Conservation (phyloP, 2,329 filamentous ascomycete genomes). For the Teratosphaeria destructans region DNA sequence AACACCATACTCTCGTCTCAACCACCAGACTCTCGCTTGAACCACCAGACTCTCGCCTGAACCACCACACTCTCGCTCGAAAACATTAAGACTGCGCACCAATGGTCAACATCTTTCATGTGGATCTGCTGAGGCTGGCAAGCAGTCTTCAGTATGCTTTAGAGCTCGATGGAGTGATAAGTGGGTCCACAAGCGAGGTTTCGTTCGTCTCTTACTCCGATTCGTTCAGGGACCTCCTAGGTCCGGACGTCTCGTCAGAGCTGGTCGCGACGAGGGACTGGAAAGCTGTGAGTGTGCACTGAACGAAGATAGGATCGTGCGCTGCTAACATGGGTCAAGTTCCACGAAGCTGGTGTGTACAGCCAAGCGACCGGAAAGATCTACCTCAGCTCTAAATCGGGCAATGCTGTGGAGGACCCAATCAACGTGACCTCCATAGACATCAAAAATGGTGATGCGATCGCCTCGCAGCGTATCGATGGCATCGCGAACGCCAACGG, state of each 20-base stretch:
- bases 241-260: slow-evolving; percentile 19
- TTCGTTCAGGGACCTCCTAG: slow-evolving; percentile 23
- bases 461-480: slow-evolving; percentile 18
- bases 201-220: slow-evolving; percentile 21
- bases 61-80: no score
- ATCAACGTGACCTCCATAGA: slow-evolving; percentile 27
- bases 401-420: slow-evolving; percentile 19
- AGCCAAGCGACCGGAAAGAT: slow-evolving; percentile 28
- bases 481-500: slow-evolving; percentile 22
- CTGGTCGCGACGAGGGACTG: slow-evolving; percentile 17
- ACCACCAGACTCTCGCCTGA: no score
- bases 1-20: no score
- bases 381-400: slow-evolving; percentile 34
- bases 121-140: slow-evolving; percentile 23
- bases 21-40: no score
- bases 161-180: slow-evolving; percentile 18
- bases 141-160: slow-evolving; percentile 23
- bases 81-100: not conserved
- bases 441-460: slow-evolving; percentile 16
- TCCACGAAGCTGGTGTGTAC: slow-evolving; percentile 32
- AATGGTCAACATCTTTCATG: slow-evolving; percentile 26
- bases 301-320: not conserved
- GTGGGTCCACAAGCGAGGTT: slow-evolving; percentile 19
- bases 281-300: slow-evolving; percentile 9
- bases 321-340: slow-evolving; percentile 2